These are phyloP conservation scores for Yarrowia sp. DNA, from an alignment of 805 yeast species.

Conservation along the genomic window DNA sequence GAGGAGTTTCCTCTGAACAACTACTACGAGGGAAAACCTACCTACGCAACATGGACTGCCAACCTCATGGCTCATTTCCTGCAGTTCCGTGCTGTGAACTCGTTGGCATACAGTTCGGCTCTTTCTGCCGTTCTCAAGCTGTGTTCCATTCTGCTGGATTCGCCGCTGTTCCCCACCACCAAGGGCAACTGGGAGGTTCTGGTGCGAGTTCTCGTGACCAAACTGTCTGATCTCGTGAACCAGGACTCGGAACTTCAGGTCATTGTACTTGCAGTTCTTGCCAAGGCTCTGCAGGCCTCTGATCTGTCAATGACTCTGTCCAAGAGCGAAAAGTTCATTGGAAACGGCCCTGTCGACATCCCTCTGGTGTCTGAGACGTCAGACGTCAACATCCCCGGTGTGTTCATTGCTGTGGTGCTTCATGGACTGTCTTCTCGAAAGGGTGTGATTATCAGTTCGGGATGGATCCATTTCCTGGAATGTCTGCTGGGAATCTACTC, in stretches of 20 bases:
- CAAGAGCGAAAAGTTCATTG: slow-evolving; percentile 23
- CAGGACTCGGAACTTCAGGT: slow-evolving; percentile 35
- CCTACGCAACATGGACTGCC: slow-evolving; percentile 15
- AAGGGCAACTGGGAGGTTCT: slow-evolving; percentile 34
- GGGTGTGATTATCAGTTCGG: slow-evolving; percentile 25
- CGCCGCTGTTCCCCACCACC: slow-evolving; percentile 31
- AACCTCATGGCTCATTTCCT: slow-evolving; percentile 25
- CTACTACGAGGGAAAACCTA: slow-evolving; percentile 27
- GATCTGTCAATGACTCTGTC: slow-evolving; percentile 31
- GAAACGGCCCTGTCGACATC: slow-evolving; percentile 35
- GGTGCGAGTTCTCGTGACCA: slow-evolving; percentile 28
- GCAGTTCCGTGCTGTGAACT: slow-evolving; percentile 22
- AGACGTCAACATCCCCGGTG: slow-evolving; percentile 33
- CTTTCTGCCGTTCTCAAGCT: slow-evolving; percentile 34
- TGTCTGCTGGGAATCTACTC: slow-evolving; percentile 36
- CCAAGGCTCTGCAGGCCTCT: slow-evolving; percentile 37
- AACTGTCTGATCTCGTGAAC: slow-evolving; percentile 29
- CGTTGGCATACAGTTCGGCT: slow-evolving; percentile 21
- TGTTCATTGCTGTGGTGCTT: slow-evolving; percentile 34
- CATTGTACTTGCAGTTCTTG: slow-evolving; percentile 26
- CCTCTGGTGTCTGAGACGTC: slow-evolving; percentile 25
- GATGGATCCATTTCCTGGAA: slow-evolving; percentile 35
- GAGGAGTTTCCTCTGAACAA: slow-evolving; percentile 9
- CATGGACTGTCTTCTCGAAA: slow-evolving; percentile 31
- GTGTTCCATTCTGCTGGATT: slow-evolving; percentile 25